phyloP scores from a whole-genome alignment of 352 stramenopile genomes.

The Phytophthora pistaciae region DNA sequence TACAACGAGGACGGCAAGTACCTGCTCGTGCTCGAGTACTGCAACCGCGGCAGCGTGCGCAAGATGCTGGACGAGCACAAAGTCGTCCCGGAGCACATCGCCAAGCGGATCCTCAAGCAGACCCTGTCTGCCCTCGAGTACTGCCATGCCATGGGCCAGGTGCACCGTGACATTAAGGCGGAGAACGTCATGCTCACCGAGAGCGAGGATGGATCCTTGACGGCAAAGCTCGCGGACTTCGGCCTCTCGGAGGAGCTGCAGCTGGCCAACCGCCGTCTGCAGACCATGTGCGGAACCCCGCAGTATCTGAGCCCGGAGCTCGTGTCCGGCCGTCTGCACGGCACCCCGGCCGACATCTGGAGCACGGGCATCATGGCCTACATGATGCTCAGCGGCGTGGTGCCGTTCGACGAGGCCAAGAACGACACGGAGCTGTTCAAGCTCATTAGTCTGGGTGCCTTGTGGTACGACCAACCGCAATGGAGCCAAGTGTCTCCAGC shows the following conservation, averaged over 20 bases:
- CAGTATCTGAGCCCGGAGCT: constrained; percentile 98
- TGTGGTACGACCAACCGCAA: constrained; percentile 93
- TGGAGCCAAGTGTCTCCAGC: constrained; percentile 83
- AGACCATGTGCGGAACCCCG: constrained; percentile 95
- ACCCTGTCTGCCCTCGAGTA: constrained; percentile 83
- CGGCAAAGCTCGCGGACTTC: constrained; percentile 93
- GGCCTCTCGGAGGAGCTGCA: constrained; percentile 92
- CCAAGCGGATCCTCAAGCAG: constrained; percentile 81
- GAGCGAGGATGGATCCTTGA: constrained; percentile 79
- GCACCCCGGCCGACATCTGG: constrained; percentile 95
- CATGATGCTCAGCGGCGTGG: constrained; percentile 78
- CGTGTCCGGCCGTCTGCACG: constrained; percentile 91
- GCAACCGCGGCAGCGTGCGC: constrained; percentile 83
- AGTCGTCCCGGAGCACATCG: constrained; percentile 69
- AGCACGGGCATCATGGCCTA: constrained; percentile 96
- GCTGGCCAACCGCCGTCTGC: constrained; percentile 86
- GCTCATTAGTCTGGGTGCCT: constrained; percentile 91
- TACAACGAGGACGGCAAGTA: constrained; percentile 83
- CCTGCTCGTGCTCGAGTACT: constrained; percentile 90
- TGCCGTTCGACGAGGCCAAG: constrained; percentile 66
- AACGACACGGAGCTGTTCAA: constrained; percentile 65
- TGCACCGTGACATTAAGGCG: constrained; percentile 89
- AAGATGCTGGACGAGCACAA: constrained; percentile 72
- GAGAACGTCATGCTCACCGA: constrained; percentile 89
- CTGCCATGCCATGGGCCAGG: constrained; percentile 90